Percentiles rank a stretch among this genome's conserved stretches.
Conservation (phyloP, 2,329 filamentous ascomycete genomes). For the Fusarium algeriense region DNA sequence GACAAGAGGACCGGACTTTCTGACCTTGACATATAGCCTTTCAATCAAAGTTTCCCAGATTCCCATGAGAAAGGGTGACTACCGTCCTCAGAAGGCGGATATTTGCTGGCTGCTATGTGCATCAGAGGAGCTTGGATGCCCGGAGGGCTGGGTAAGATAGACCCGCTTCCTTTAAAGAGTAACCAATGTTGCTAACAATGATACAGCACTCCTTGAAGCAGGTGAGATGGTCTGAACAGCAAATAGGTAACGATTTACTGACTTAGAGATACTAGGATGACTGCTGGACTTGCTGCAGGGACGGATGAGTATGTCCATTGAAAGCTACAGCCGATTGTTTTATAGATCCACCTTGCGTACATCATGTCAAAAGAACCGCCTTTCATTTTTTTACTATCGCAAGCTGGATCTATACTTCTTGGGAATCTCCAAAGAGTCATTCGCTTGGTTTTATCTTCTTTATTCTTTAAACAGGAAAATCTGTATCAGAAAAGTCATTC, state of each 20-base stretch:
- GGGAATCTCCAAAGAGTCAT: too few species aligned
- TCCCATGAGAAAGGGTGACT: background rate
- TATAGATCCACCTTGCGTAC: too few species aligned
- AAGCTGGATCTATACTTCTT: too few species aligned
- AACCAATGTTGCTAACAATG: background rate
- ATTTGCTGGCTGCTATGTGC: constrained; percentile 6
- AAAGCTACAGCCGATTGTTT: too few species aligned
- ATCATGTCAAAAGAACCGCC: too few species aligned
- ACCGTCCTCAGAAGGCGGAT: fast-evolving
- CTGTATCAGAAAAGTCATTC: too few species aligned
- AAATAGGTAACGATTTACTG: fast-evolving
- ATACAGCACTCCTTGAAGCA: background rate
- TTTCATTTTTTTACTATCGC: too few species aligned
- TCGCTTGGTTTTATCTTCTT: too few species aligned
- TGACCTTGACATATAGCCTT: background rate
- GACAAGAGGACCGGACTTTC: too few species aligned
- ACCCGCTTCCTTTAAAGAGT: fast-evolving
- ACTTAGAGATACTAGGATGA: background rate
- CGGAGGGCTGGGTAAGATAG: background rate
- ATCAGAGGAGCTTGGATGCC: background rate
- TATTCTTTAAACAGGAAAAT: too few species aligned
- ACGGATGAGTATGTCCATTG: background rate
- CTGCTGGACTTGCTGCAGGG: constrained; percentile 20
- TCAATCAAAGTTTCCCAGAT: constrained; percentile 13
- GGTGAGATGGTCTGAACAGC: background rate